phyloP scores from a whole-genome alignment of 805 yeast genomes.

The Saccharomycopsis oosterbeekiorum region DNA sequence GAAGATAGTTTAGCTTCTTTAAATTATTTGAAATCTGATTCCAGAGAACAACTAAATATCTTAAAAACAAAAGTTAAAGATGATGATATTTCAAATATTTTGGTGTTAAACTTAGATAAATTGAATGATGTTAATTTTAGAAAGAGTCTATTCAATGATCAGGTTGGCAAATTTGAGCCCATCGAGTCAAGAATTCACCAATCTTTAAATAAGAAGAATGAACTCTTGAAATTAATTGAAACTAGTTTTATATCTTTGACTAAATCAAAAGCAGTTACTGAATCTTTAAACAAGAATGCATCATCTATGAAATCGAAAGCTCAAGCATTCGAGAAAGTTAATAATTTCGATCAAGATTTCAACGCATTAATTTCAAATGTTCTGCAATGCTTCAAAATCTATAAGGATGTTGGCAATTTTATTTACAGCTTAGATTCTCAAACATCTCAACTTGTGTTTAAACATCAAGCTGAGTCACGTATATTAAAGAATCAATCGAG shows the following conservation, averaged over 20 bases:
- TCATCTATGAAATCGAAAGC: constrained; percentile 28
- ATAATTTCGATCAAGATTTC: constrained; percentile 38
- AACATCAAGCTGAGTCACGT: constrained; percentile 22
- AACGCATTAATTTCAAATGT: constrained; percentile 32
- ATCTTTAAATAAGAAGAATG: constrained; percentile 56
- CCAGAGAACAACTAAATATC: constrained; percentile 48
- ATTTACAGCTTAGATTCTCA: constrained; percentile 21
- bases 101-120: constrained; percentile 42
- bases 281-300: constrained; percentile 33
- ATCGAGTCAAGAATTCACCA: constrained; percentile 57
- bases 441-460: constrained; percentile 20
- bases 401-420: constrained; percentile 33
- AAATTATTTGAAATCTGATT: constrained; percentile 52
- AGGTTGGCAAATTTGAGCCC: constrained; percentile 62
- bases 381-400: constrained; percentile 22
- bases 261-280: constrained; percentile 34
- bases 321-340: constrained; percentile 29
- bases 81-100: constrained; percentile 75
- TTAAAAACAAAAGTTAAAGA: constrained; percentile 61
- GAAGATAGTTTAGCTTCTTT: constrained; percentile 54
- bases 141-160: constrained; percentile 46
- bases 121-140: not conserved
- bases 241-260: constrained; percentile 38
- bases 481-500: constrained; percentile 13
- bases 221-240: constrained; percentile 35